phyloP scores from a whole-genome alignment of 495 filamentous ascomycete species.

The Annulohypoxylon moriforme region DNA sequence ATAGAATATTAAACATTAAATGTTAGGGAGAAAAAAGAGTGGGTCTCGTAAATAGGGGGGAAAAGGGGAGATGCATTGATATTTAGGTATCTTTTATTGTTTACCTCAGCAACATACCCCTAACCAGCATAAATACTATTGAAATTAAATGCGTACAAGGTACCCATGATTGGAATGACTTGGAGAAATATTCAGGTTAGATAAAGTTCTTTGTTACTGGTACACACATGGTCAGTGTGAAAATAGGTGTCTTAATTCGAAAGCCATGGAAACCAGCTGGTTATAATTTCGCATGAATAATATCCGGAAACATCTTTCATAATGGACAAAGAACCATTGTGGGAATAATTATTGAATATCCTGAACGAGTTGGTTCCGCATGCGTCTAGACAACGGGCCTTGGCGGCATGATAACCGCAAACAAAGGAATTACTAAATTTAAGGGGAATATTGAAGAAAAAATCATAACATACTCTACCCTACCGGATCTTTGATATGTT shows the following conservation, averaged over 20 bases:
- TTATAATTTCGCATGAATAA: background rate
- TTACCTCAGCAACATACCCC: background rate
- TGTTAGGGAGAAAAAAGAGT: background rate
- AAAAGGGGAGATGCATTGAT: background rate
- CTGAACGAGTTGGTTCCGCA: background rate
- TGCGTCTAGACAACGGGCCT: constrained; percentile 3
- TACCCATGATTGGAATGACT: no score
- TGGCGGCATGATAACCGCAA: background rate
- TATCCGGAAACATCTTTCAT: background rate
- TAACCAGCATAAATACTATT: no score
- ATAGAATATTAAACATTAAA: background rate
- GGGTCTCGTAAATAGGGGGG: background rate
- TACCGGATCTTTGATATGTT: no score
- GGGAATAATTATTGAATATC: background rate
- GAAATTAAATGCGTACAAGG: background rate
- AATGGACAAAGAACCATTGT: background rate
- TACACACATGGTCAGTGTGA: no score
- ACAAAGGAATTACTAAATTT: constrained; percentile 2
- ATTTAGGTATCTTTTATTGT: background rate
- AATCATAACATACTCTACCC: no score
- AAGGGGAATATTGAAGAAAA: constrained; percentile 6
- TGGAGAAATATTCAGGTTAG: no score
- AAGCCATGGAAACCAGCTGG: background rate
- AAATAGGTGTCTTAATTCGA: no score
- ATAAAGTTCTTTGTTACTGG: no score